These are phyloP conservation scores for Rhododendron williamsianum DNA, from an alignment of 148 eudicot species.

Conservation along the genomic window DNA sequence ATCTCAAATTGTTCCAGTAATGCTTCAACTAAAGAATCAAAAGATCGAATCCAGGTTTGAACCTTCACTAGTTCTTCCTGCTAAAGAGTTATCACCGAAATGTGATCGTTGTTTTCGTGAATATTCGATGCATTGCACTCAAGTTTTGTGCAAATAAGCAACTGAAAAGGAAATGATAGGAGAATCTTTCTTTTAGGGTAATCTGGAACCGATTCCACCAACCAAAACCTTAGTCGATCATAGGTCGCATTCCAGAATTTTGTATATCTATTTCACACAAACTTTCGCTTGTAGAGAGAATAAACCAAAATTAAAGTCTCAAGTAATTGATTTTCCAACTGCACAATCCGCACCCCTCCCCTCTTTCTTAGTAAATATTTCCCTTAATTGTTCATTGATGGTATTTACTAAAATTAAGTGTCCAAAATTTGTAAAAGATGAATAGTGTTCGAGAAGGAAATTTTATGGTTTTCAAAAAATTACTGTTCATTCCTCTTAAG, in stretches of 20 bases:
- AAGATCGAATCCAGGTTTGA: neutral
- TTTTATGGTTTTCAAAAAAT: neutral
- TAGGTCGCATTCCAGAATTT: too few species aligned
- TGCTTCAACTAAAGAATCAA: neutral
- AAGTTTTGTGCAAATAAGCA: neutral
- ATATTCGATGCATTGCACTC: neutral
- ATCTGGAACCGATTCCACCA: neutral
- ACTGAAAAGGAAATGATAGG: neutral
- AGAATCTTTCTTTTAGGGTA: neutral
- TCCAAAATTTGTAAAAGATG: neutral
- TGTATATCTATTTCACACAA: neutral
- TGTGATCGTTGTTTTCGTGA: neutral
- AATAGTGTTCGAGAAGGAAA: neutral
- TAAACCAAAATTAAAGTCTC: too few species aligned
- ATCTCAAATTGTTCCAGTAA: neutral
- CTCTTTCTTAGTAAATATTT: too few species aligned
- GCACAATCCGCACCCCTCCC: too few species aligned
- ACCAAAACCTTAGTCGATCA: neutral
- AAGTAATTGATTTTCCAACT: too few species aligned
- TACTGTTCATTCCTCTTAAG: neutral
- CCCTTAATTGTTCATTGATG: neutral
- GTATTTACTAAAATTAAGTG: neutral
- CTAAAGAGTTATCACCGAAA: neutral
- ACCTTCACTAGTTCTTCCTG: conserved; percentile 1
- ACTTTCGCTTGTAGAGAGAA: neutral